Conservation (phyloP, 768 basidiomycete genomes). For the Trametes villosa region DNA sequence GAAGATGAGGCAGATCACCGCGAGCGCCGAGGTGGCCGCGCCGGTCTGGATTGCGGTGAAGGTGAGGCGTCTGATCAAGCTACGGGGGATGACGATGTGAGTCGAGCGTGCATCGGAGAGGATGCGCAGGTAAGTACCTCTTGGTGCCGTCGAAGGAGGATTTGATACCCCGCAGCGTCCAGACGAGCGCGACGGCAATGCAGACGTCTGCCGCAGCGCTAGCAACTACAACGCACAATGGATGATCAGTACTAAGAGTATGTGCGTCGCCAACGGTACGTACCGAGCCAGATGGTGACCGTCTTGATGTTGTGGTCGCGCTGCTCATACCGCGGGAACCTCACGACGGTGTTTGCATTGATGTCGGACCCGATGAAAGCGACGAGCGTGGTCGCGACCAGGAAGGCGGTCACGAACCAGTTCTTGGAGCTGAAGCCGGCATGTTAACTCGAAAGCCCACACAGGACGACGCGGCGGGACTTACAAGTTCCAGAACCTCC, state of each 20-base stretch:
- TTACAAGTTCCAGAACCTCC: neutral
- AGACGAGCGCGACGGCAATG: neutral
- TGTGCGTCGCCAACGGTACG: neutral
- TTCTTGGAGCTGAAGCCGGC: neutral
- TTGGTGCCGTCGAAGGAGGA: neutral
- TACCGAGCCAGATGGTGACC: neutral
- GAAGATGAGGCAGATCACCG: neutral
- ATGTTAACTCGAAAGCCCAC: neutral
- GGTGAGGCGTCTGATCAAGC: neutral
- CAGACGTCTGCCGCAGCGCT: neutral
- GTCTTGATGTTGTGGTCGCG: conserved; percentile 1
- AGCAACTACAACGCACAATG: neutral
- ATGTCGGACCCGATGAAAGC: neutral
- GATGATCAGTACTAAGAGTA: neutral
- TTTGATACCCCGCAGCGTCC: neutral
- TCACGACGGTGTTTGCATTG: neutral
- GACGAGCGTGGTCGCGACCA: neutral
- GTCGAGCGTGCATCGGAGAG: neutral
- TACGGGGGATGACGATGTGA: neutral
- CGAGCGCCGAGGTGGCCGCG: neutral
- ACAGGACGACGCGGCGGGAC: neutral
- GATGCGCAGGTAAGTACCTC: neutral
- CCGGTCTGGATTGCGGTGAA: neutral
- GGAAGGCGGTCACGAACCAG: neutral
- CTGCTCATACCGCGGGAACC: neutral